phyloP scores from a whole-genome alignment of 2,329 filamentous ascomycete species.

The Gaeumannomyces tritici region DNA sequence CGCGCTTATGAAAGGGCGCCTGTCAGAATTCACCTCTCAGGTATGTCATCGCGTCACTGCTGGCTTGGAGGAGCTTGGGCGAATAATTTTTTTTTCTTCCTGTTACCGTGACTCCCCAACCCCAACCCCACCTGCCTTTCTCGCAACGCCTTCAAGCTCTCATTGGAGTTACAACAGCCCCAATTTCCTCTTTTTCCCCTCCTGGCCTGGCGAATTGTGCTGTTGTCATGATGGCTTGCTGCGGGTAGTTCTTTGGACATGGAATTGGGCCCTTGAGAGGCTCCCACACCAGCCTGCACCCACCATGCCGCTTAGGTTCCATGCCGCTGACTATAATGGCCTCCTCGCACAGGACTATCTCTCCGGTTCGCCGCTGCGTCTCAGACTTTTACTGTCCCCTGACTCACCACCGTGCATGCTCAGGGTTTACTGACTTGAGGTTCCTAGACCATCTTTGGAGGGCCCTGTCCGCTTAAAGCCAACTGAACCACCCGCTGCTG shows the following conservation, averaged over 20 bases:
- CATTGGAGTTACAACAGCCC: not conserved
- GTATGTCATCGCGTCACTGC: slow-evolving; percentile 35
- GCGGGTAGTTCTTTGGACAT: not conserved
- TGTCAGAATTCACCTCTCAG: slow-evolving; percentile 80
- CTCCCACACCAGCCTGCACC: no score
- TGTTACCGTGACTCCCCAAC: not conserved
- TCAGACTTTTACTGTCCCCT: slow-evolving; percentile 10
- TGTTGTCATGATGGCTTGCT: not conserved
- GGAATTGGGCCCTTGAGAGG: no score
- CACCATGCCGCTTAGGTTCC: not conserved
- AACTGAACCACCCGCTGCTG: not conserved
- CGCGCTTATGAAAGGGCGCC: slow-evolving; percentile 80
- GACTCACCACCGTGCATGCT: slow-evolving; percentile 30
- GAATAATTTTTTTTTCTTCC: not conserved
- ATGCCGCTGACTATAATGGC: slow-evolving; percentile 7
- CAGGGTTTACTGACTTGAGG: slow-evolving; percentile 21
- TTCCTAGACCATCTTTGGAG: slow-evolving; percentile 43
- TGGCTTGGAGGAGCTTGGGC: not conserved
- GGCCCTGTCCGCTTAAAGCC: slow-evolving; percentile 35
- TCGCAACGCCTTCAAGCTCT: not conserved
- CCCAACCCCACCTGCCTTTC: not conserved
- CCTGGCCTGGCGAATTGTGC: not conserved
- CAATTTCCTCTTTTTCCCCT: not conserved
- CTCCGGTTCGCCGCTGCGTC: slow-evolving; percentile 47
- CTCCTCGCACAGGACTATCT: slow-evolving; percentile 54